Evolutionary conservation across 2,329 filamentous ascomycete genomes (phyloP).

Genomic region (Phyllosticta paracitricarpa): DNA sequence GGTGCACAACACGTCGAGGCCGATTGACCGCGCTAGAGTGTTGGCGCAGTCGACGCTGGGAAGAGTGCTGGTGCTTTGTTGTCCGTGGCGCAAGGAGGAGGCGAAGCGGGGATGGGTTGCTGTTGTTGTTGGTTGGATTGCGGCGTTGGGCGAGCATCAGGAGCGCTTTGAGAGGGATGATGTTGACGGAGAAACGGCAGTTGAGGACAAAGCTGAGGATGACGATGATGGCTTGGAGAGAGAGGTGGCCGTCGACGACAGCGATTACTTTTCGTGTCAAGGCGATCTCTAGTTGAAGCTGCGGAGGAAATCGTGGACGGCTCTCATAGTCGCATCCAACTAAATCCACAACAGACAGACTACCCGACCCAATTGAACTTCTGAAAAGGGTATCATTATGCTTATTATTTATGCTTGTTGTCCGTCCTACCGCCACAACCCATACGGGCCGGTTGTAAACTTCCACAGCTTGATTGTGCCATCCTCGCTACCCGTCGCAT

Average conservation of each 20-base stretch:
- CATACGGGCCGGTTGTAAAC: conserved; percentile 54
- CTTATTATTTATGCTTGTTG: conserved; percentile 6
- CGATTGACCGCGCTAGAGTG: background rate
- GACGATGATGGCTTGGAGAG: background rate
- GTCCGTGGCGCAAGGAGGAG: background rate
- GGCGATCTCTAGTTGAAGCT: background rate
- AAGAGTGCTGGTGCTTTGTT: background rate
- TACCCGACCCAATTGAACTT: background rate
- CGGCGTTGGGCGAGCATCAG: background rate
- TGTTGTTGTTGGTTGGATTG: background rate
- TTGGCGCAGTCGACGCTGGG: background rate
- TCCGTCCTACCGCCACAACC: conserved; percentile 47
- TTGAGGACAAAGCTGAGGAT: background rate
- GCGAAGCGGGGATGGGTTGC: background rate
- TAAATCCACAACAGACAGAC: no score
- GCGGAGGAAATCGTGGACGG: background rate
- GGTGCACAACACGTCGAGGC: no score
- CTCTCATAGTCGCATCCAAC: no score
- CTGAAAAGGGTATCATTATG: conserved; percentile 9
- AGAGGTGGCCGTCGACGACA: background rate
- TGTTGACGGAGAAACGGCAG: background rate
- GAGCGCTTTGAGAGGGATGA: background rate
- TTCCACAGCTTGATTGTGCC: conserved; percentile 93
- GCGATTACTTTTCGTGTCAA: no score
- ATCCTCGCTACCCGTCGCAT: conserved; percentile 93